Evolutionary conservation across 768 basidiomycete genomes (phyloP), one percentile per base, ranked within the genome.

Genomic region (Amanita subjunquillea): DNA sequence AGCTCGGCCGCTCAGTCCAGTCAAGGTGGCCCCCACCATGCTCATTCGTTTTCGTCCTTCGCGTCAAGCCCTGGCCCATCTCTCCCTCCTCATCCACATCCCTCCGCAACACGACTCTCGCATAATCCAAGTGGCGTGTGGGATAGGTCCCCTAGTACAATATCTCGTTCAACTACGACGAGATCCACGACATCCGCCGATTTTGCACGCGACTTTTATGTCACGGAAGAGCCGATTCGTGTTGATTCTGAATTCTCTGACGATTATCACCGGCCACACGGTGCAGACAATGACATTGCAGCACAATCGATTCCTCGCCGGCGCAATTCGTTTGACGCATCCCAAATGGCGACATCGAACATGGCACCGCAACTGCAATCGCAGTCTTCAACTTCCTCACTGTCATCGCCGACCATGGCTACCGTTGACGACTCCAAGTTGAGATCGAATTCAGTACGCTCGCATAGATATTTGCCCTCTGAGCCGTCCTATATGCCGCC

Each of bases 131-230:
- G 4, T 7, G 15, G 6, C 2, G 17, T 27, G 6, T 27, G 27
- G 13, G 12, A 10, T 15, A 45, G 23, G 27, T 45, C 43, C 4
- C 13, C 43, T 29, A 45, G 43, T 29, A 27, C 27, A 8, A 6
- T 10, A 15, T 27, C 43, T 25, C n/a, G 13, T n/a, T 27, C 46
- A 17, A 48, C 30, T 2, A 34, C 39, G 20, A 2, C 39, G n/a
- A 20, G 39, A 40, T 37, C 53, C 34, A 20, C 22, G 13, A 5
- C 17, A 17, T 17, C 17, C 17, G 17, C 81, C 0, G 79, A 80
- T 12, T 83, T 83, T 59, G 74, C 78, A n/a, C 66, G 74, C 15
- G 80, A 83, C 36, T 83, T 83, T 57, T 81, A 83, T 56, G 69
- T 75, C 0, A 74, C 54, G n/a, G 60, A 55, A 15, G 62, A 53